Conservation (phyloP, 768 basidiomycete species). For the Lentinus brumalis region DNA sequence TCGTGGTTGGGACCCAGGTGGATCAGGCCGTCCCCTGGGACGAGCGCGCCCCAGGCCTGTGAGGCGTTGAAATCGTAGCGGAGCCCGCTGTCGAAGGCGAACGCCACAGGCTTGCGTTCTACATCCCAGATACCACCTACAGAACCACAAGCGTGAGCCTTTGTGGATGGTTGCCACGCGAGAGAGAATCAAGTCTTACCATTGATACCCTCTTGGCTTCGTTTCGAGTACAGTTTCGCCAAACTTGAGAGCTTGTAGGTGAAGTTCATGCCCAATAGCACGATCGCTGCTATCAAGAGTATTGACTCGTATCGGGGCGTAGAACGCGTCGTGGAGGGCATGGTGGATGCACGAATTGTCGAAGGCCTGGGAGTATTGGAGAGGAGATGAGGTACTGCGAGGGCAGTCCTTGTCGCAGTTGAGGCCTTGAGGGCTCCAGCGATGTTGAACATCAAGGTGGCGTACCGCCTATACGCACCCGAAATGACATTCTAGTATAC, state of each 20-base stretch:
- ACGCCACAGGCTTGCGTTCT: slow-evolving; percentile 19
- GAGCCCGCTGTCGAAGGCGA: slow-evolving; percentile 20
- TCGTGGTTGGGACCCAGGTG: slow-evolving; percentile 21
- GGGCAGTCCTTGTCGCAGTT: too few species aligned
- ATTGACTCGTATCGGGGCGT: not conserved
- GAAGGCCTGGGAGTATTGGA: not conserved
- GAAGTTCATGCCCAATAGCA: slow-evolving; percentile 7
- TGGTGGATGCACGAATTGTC: not conserved
- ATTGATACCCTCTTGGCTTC: not conserved
- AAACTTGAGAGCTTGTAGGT: slow-evolving; percentile 10
- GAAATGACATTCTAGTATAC: too few species aligned
- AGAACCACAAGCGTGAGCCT: not conserved
- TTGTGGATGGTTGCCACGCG: not conserved
- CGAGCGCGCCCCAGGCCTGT: slow-evolving; percentile 19
- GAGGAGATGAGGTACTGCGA: too few species aligned
- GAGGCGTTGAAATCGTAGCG: slow-evolving; percentile 19
- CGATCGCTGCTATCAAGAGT: not conserved
- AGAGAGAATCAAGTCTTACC: not conserved
- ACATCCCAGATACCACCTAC: slow-evolving; percentile 18
- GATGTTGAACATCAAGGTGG: too few species aligned
- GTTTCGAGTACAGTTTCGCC: not conserved
- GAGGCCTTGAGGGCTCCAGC: too few species aligned
- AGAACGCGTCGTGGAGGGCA: not conserved
- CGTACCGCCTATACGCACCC: too few species aligned
- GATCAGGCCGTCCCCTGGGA: slow-evolving; percentile 24